Base-by-base conservation (phyloP, 164 flowering plant genomes). In the Sextonia rubra region DNA sequence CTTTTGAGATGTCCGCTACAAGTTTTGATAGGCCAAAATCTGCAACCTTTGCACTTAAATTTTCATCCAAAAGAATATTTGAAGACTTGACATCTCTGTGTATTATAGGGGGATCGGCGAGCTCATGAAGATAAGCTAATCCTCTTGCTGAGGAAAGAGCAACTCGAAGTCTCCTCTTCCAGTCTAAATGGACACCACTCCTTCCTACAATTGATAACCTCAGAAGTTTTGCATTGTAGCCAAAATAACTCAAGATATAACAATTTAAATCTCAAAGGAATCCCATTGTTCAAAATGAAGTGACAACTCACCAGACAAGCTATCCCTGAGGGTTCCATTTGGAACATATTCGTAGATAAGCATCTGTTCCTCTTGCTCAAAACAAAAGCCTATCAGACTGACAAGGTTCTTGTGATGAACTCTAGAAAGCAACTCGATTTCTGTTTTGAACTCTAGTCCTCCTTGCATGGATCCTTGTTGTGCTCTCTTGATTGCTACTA, bases 371-470 rank as follows among this genome's bases (percentile, higher is more conserved):
- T 90, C 91, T 79, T 86, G 89, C 71, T 89, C 93, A 72, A 86
- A 89, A 69, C 91, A 87, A 64, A 87, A 86, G 14, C 93, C 93
- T 12, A 89, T 69, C 11, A 89, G 90, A 22, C 84, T 82, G 30
- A 89, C 88, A 67, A 89, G 87, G 80, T 89, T 89, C 80, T 84
- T 89, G 86, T 89, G 93, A 79, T 89, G 93, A 76, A 89, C 93
- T 64, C 93, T 78, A 26, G 93, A 87, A 55, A 89, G 87, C 86
- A 89, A 69, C 77, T 89, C 91, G 23, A 89, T 89, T 78, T 89
- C 93, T 44, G 81, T 89, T 75, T 85, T 89, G 82, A 89, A 89
- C 82, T 89, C 93, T 18, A 72, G 82, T 22, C 85, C 93, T 5
- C 93, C 93, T 64, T 89, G 93, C 85, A 76, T 84, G 4, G 91